Evolutionary conservation across 768 basidiomycete species (phyloP), one percentile per base, ranked within the genome.

Genomic region (Rhodotorula babjevae): DNA sequence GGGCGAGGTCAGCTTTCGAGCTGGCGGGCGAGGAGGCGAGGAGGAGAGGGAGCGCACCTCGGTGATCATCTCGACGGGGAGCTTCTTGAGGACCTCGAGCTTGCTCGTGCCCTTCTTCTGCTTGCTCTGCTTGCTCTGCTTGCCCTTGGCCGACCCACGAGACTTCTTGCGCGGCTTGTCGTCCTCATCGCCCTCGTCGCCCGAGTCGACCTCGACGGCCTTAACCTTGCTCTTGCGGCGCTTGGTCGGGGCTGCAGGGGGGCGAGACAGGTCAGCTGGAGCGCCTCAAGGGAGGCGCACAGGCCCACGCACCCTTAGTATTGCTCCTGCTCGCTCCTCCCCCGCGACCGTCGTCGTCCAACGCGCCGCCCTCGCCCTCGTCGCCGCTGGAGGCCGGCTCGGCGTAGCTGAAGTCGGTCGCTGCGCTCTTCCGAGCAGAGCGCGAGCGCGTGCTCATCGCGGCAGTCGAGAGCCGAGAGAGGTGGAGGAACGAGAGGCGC

Each of bases 281-380:
- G 14, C 7, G 5, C 14, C 53, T 29, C 11, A 0, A 16, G 4
- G 27, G 1, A 18, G n/a, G 5, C 10, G 3, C 12, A 7, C 14
- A 29, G 2, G n/a, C 29, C 27, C n/a, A n/a, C 53, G 27, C 53
- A 55, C 53, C 53, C 14, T 16, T 9, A 8, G n/a, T 0, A n/a
- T 52, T 23, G 47, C 47, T 9, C 15, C 21, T 23, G 19, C 19
- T 52, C 25, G 50, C 50, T 12, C 23, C 50, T 25, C 50, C 50
- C 23, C 12, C 44, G 44, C 44, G 44, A 3, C 44, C 44, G 14
- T 12, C 12, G 8, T 46, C 44, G 18, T 11, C 12, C 44, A 25
- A 14, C 53, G n/a, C 27, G 2, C 16, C 53, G 12, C 14, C 53
- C 3, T 14, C 53, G 53, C 29, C 53, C n/a, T n/a, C 14, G n/a